Conservation (phyloP, 2,329 filamentous ascomycete genomes). For the Hymenoscyphus scutula region DNA sequence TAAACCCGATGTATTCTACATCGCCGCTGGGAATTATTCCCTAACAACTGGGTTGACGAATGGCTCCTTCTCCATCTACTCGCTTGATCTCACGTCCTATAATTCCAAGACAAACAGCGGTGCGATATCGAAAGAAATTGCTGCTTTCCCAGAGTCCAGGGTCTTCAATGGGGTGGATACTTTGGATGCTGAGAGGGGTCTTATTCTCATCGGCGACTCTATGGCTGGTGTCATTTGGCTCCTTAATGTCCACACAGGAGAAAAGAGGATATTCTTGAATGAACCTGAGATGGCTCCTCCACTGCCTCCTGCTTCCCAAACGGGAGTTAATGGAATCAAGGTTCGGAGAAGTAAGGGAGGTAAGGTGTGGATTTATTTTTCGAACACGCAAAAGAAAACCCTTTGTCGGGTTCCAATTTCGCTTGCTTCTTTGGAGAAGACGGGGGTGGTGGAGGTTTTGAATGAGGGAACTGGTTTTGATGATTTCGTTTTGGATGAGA, state of each 20-base stretch:
- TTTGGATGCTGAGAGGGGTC: conserved; percentile 18
- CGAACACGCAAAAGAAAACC: conserved; percentile 6
- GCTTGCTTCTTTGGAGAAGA: conserved; percentile 9
- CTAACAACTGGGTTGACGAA: conserved; percentile 9
- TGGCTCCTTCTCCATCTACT: conserved; percentile 24
- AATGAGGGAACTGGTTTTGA: conserved; percentile 13
- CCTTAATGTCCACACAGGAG: conserved; percentile 28
- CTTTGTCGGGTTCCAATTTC: conserved; percentile 25
- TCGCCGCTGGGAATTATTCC: conserved; percentile 30
- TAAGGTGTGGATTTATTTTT: conserved; percentile 21
- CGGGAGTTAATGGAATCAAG: conserved; percentile 22
- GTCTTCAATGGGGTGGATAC: conserved; percentile 30
- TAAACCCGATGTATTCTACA: conserved; percentile 27
- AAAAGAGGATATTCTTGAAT: conserved; percentile 23
- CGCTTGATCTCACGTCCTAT: conserved; percentile 17
- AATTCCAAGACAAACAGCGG: not conserved
- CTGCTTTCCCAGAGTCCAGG: conserved; percentile 22
- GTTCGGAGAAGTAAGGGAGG: conserved; percentile 10
- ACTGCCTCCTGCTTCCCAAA: not conserved
- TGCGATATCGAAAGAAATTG: conserved; percentile 15
- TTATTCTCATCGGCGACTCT: conserved; percentile 32
- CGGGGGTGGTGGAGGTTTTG: conserved; percentile 18
- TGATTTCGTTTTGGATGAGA: conserved; percentile 20
- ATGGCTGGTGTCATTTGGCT: conserved; percentile 29
- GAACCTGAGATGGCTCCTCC: conserved; percentile 25